Percentiles rank a stretch among this genome's conserved stretches.
These are phyloP conservation scores for Phytophthora palmivora DNA, from an alignment of 352 stramenopile genomes.

Conservation along the genomic window DNA sequence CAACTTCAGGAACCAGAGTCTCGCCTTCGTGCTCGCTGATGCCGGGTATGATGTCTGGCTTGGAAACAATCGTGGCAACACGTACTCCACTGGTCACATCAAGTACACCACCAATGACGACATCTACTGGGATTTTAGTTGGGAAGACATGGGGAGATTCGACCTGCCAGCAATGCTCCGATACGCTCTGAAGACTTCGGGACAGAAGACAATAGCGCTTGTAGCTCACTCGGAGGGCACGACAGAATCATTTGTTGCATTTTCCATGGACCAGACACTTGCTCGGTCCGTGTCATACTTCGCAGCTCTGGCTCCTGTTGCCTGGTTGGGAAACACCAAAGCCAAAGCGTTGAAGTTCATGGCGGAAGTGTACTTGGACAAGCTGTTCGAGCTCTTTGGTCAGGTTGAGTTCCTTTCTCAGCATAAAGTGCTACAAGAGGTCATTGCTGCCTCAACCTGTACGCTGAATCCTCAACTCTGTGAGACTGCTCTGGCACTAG, in stretches of 20 bases:
- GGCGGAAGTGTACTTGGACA: conserved; percentile 47
- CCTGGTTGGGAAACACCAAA: conserved; percentile 37
- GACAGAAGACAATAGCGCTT: conserved; percentile 45
- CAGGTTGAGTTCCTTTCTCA: conserved; percentile 47
- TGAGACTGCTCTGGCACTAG: conserved; percentile 39
- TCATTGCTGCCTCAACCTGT: conserved; percentile 42
- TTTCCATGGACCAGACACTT: conserved; percentile 57
- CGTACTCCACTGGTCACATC: conserved; percentile 55
- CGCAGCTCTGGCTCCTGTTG: conserved; percentile 51
- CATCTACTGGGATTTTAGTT: conserved; percentile 63
- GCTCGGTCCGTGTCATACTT: conserved; percentile 59
- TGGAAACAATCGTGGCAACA: conserved; percentile 71
- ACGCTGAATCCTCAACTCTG: conserved; percentile 43
- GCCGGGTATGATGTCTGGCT: conserved; percentile 70
- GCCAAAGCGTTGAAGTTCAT: conserved; percentile 38
- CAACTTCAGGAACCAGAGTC: conserved; percentile 62
- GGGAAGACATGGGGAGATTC: conserved; percentile 60
- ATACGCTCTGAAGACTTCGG: conserved; percentile 39
- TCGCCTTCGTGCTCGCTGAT: conserved; percentile 59
- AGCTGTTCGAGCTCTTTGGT: conserved; percentile 42
- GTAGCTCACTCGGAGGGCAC: conserved; percentile 61
- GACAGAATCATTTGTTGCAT: conserved; percentile 59
- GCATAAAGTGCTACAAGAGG: conserved; percentile 42
- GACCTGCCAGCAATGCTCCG: conserved; percentile 60
- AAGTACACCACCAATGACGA: conserved; percentile 45